Evolutionary conservation across 352 stramenopile genomes (phyloP).

Genomic region (Halophytophthora polymorphica): DNA sequence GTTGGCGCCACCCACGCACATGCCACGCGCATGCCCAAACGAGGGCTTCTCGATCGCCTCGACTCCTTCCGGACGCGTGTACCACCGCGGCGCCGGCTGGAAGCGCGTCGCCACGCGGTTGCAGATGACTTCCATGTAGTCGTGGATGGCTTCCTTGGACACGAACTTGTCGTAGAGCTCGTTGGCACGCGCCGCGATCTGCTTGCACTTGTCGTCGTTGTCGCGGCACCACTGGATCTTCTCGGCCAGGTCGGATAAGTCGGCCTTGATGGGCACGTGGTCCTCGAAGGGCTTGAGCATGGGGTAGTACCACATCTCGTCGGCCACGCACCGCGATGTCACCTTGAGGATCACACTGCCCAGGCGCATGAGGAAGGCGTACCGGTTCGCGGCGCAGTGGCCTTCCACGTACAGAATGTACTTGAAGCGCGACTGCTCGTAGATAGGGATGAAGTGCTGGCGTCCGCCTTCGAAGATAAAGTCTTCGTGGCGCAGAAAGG

Average conservation of each 20-base stretch:
- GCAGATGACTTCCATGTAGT: slow-evolving; percentile 97
- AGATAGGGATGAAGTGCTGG: slow-evolving; percentile 97
- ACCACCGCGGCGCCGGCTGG: slow-evolving; percentile 57
- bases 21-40: slow-evolving; percentile 45
- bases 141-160: slow-evolving; percentile 90
- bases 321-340: slow-evolving; percentile 90
- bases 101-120: slow-evolving; percentile 91
- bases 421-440: slow-evolving; percentile 97
- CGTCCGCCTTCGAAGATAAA: slow-evolving; percentile 90
- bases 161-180: slow-evolving; percentile 93
- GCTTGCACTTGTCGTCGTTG: slow-evolving; percentile 95
- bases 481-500: slow-evolving; percentile 82
- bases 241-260: slow-evolving; percentile 97
- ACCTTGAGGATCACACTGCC: slow-evolving; percentile 98
- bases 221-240: slow-evolving; percentile 98
- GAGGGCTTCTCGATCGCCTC: slow-evolving; percentile 60
- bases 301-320: slow-evolving; percentile 98
- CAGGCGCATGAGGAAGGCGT: slow-evolving; percentile 98
- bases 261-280: slow-evolving; percentile 95
- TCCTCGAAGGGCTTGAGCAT: slow-evolving; percentile 96
- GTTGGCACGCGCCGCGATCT: slow-evolving; percentile 94
- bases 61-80: slow-evolving; percentile 53
- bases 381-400: slow-evolving; percentile 97
- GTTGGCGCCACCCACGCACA: slow-evolving; percentile 56
- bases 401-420: slow-evolving; percentile 97